Conservation (phyloP, 2,329 filamentous ascomycete genomes). For the Colletotrichum sp. region DNA sequence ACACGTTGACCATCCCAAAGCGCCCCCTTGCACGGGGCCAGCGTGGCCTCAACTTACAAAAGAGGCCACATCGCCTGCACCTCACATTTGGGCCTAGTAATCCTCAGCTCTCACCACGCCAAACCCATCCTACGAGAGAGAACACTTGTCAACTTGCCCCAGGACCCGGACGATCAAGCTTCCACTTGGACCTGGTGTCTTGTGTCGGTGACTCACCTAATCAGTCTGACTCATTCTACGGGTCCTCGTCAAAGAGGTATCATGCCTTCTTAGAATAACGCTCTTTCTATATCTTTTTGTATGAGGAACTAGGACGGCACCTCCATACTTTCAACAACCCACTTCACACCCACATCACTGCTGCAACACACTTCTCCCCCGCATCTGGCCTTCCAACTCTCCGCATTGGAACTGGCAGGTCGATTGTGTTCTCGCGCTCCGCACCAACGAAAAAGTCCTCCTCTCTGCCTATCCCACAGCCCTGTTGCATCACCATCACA, state of each 20-base stretch:
- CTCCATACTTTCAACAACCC: slow-evolving; percentile 24
- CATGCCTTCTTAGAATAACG: slow-evolving; percentile 24
- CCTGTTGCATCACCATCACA: background rate
- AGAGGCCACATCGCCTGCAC: slow-evolving; percentile 23
- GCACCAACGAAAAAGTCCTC: background rate
- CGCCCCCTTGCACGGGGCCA: slow-evolving; percentile 10
- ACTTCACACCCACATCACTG: background rate
- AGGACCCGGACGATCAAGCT: background rate
- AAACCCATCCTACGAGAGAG: background rate
- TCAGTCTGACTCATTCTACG: slow-evolving; percentile 27
- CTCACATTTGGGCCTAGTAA: fast-evolving
- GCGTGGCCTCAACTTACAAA: slow-evolving; percentile 24
- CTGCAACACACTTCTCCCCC: slow-evolving; percentile 9
- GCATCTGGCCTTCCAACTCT: background rate
- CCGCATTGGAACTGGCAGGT: background rate
- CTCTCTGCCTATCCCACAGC: background rate
- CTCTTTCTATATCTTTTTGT: slow-evolving; percentile 29
- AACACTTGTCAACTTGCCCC: slow-evolving; percentile 19
- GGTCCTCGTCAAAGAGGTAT: slow-evolving; percentile 25
- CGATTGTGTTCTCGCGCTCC: background rate
- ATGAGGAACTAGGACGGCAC: slow-evolving; percentile 44
- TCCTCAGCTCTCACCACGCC: background rate
- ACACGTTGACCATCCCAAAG: background rate
- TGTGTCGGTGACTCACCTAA: slow-evolving; percentile 12
- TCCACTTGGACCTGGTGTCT: background rate